Evolutionary conservation across 202 grass and related monocot genomes (phyloP).

Genomic region (Digitaria exilis): DNA sequence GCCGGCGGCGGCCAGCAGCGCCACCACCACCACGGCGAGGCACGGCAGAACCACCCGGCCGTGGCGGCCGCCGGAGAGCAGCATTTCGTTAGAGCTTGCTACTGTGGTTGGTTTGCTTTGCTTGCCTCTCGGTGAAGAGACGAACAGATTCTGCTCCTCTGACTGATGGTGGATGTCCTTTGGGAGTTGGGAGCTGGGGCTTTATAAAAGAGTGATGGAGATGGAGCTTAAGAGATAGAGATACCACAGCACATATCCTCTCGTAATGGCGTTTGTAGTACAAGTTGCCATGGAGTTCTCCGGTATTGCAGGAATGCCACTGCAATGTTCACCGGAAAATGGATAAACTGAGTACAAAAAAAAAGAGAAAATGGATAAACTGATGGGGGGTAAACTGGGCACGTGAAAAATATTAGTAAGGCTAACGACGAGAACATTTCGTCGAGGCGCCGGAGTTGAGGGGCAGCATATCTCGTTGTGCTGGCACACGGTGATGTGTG

Average conservation of each 20-base stretch:
- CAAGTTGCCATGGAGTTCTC: background rate
- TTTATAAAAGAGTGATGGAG: slow-evolving; percentile 35
- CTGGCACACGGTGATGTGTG: slow-evolving; percentile 19
- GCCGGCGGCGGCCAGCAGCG: background rate
- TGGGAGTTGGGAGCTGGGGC: background rate
- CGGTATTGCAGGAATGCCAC: slow-evolving; percentile 12
- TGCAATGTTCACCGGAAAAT: background rate
- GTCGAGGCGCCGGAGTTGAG: background rate
- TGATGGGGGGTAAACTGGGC: background rate
- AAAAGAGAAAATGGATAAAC: no score
- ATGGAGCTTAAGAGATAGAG: background rate
- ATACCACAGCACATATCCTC: background rate
- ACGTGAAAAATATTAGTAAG: background rate
- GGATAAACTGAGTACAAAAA: no score
- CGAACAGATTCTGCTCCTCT: slow-evolving; percentile 28
- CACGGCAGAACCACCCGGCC: slow-evolving; percentile 3
- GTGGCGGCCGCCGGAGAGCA: slow-evolving; percentile 8
- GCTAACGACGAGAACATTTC: background rate
- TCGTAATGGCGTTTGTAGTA: background rate
- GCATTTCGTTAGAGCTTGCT: background rate
- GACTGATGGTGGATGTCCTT: background rate
- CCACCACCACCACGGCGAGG: slow-evolving; percentile 3
- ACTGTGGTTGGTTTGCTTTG: background rate
- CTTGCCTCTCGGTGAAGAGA: slow-evolving; percentile 33
- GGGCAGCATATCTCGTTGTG: background rate